Conservation (phyloP, 164 flowering plant species). For the Umbilicus rupestris region DNA sequence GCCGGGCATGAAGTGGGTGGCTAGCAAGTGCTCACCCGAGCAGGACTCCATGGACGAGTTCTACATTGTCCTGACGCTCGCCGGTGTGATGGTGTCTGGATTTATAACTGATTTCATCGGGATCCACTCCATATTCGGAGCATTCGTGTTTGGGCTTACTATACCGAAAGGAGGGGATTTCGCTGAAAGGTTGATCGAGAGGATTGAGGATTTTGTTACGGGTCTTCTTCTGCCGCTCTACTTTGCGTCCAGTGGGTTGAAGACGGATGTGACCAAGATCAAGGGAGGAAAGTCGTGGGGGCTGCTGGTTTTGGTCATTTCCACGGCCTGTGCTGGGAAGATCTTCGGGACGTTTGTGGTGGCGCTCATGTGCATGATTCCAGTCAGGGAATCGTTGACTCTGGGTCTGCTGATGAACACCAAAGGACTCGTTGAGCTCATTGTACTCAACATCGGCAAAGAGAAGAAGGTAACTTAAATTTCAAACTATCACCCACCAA, state of each 20-base stretch:
- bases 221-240: conserved; percentile 24
- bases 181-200: conserved; percentile 18
- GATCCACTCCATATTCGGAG: conserved; percentile 27
- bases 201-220: conserved; percentile 27
- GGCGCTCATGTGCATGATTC: conserved; percentile 15
- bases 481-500: background rate
- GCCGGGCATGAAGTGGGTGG: conserved; percentile 16
- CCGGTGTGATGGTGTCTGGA: conserved; percentile 15
- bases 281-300: conserved; percentile 24
- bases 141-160: conserved; percentile 22
- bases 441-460: conserved; percentile 31
- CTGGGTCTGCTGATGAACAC: conserved; percentile 33
- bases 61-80: conserved; percentile 18
- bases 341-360: conserved; percentile 20
- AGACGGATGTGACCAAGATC: conserved; percentile 22
- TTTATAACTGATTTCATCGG: conserved; percentile 26
- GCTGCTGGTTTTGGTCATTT: conserved; percentile 15
- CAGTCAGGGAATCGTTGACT: conserved; percentile 17
- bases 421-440: conserved; percentile 29
- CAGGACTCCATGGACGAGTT: conserved; percentile 22
- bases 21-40: conserved; percentile 16
- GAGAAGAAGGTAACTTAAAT: conserved; percentile 11
- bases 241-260: conserved; percentile 24
- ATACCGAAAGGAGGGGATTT: conserved; percentile 26
- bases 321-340: conserved; percentile 23